Conservation (phyloP, 1,284 basidiomycete species). For the Termitomyces sp. region DNA sequence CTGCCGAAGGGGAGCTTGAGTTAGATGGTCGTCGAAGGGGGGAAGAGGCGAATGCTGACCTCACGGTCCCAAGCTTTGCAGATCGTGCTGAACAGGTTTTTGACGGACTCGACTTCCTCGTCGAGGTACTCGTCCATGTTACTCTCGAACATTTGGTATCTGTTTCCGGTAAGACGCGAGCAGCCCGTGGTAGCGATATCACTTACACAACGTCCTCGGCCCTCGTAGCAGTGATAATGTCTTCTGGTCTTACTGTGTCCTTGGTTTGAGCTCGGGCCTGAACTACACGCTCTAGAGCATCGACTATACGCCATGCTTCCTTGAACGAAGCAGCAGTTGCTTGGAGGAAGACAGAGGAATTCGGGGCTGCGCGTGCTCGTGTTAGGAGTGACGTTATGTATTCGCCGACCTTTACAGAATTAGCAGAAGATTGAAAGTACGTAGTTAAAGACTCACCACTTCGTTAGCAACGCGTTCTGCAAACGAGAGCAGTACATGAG, state of each 20-base stretch:
- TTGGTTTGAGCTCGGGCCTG: slow-evolving; percentile 27
- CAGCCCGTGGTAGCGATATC: neutral
- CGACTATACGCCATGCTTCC: slow-evolving; percentile 84
- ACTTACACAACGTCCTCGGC: slow-evolving; percentile 81
- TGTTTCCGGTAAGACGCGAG: slow-evolving; percentile 27
- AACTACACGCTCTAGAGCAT: slow-evolving; percentile 59
- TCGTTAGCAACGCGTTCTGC: slow-evolving; percentile 73
- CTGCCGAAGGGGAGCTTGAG: neutral
- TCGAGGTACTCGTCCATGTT: slow-evolving; percentile 97
- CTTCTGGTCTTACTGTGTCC: slow-evolving; percentile 3
- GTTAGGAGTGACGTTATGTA: slow-evolving; percentile 79
- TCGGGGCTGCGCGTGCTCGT: slow-evolving; percentile 63
- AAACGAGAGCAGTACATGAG: slow-evolving; percentile 71
- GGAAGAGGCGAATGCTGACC: slow-evolving; percentile 31
- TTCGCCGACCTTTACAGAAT: slow-evolving; percentile 64
- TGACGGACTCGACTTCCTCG: slow-evolving; percentile 85
- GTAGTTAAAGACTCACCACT: slow-evolving; percentile 47
- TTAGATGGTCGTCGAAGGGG: no score
- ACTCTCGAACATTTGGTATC: slow-evolving; percentile 88
- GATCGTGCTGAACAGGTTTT: slow-evolving; percentile 67
- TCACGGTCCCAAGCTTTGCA: slow-evolving; percentile 78
- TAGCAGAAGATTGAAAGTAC: neutral
- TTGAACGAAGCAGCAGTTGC: slow-evolving; percentile 87
- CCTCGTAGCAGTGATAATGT: slow-evolving; percentile 33
- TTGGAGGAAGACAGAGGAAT: slow-evolving; percentile 72